Percentiles rank a stretch among this genome's conserved stretches.
Evolutionary conservation across 768 basidiomycete species (phyloP).

Genomic region (Tricholoma saponaceum): DNA sequence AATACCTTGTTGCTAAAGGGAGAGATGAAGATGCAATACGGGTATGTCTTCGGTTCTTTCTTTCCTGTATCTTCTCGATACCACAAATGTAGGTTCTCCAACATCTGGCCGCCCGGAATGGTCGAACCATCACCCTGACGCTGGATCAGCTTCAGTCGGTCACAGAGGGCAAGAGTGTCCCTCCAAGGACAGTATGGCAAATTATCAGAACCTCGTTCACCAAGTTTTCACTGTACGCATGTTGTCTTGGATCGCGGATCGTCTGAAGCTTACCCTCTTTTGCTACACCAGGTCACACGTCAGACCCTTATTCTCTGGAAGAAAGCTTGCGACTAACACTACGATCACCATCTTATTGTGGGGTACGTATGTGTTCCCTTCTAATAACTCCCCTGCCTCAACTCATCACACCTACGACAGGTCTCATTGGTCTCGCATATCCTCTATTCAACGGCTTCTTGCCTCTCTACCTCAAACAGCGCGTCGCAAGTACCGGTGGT

Average conservation of each 20-base stretch:
- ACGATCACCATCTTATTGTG: slow-evolving; percentile 46
- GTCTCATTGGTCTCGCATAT: slow-evolving; percentile 48
- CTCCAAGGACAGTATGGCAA: slow-evolving; percentile 22
- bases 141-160: slow-evolving; percentile 37
- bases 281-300: slow-evolving; percentile 37
- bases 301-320: slow-evolving; percentile 43
- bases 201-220: slow-evolving; percentile 31
- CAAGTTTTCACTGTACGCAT: slow-evolving; percentile 35
- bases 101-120: slow-evolving; percentile 44
- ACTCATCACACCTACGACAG: slow-evolving; percentile 11
- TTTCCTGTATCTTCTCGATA: neutral
- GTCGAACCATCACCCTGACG: slow-evolving; percentile 40
- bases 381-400: neutral
- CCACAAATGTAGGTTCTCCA: slow-evolving; percentile 34
- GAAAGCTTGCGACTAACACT: slow-evolving; percentile 41
- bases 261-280: neutral
- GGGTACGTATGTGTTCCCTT: slow-evolving; percentile 28
- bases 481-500: slow-evolving; percentile 20
- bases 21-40: slow-evolving; percentile 52
- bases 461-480: slow-evolving; percentile 40
- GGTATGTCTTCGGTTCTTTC: slow-evolving; percentile 19
- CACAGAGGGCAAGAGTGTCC: slow-evolving; percentile 12
- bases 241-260: neutral
- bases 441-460: slow-evolving; percentile 52
- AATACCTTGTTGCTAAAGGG: slow-evolving; percentile 55